Base-by-base conservation (phyloP, 805 yeast genomes). In the Cyberlindnera bimundalis region DNA sequence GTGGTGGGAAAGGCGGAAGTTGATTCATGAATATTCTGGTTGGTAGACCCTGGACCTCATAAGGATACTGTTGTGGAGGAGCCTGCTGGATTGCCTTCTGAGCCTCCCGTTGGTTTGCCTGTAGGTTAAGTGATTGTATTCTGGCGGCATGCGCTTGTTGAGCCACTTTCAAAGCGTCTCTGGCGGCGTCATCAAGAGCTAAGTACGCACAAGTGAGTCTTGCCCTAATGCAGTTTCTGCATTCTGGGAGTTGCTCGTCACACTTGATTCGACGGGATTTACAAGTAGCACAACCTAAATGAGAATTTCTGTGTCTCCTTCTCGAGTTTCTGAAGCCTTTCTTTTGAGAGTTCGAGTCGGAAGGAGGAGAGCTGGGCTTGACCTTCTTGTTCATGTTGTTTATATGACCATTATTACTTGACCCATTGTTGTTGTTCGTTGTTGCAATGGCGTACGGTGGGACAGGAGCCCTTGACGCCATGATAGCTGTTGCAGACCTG, bases 251-350 rank as follows among this genome's bases (percentile, higher is more conserved):
- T 23, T 65, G 62, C 57, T 80, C 86, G 58, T 80, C 84, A 58
- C 86, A 79, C 50, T 79, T 80, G 55, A 79, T 76, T 29, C 83
- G 66, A 29, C 85, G 68, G 35, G 69, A 65, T 52, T 79, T 79
- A 59, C 86, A 79, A 16, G 80, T 78, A 3, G 76, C 78, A 61
- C 93, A 84, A n/a, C 93, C 91, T 38, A 75, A 56, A 53, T 81
- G 88, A 6, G 86, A 79, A 62, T 81, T 81, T 43, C 81, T 67
- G 59, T 81, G 88, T 44, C 73, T 71, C 51, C 83, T 66, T 52
- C 86, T 65, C 16, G 59, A 56, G 27, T 48, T 56, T 33, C 59
- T 44, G 36, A 45, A 42, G 5, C 50, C 48, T 31, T 47, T 51
- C 33, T 48, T 55, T n/a, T 32, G 35, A n/a, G 26, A 15, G 14